Evolutionary conservation across 495 filamentous ascomycete species (phyloP), one percentile per base, ranked within the genome.

Genomic region (Podospora didyma): DNA sequence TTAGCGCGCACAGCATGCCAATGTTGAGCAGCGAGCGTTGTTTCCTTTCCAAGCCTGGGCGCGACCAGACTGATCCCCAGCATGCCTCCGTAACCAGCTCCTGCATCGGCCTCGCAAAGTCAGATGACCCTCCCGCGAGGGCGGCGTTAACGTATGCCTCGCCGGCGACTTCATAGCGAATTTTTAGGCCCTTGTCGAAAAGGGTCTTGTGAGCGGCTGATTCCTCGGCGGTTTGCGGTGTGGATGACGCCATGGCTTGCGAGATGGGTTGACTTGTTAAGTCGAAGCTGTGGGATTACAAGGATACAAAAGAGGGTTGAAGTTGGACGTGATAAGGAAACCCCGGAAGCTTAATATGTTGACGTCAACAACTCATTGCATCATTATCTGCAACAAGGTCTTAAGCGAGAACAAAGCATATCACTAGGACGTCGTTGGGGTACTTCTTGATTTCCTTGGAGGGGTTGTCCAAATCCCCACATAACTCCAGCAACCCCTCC

Each of bases 121-220:
- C 22, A 21, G 46, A 47, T 9, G 46, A 7, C 12, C 46, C 46
- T 2, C 46, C 46, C 19, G 19, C 21, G 4, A 47, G 46, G 46
- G 46, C 46, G 17, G 46, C 46, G 20, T 47, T 21, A 7, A 47
- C 46, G 46, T 47, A 47, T 17, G 46, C n/a, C 17, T 17, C 10
- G 20, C 46, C 46, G 17, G 46, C 46, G 46, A 47, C 46, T 47
- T 47, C 46, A 7, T 47, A 47, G 46, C 46, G 46, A 21, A 47
- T 47, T 23, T 47, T 20, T 3, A 47, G 46, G 46, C 46, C 46
- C 12, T 5, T 9, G 19, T 47, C 46, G 20, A 47, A 47, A 22
- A 47, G 46, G 17, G 46, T 47, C 14, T 47, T 47, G 46, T 47
- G 46, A 3, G 46, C 46, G 22, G 46, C 14, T 21, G n/a, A 12